Evolutionary conservation across 192 early-diverging fungal species (phyloP).

Genomic region (Gonapodya prolifera): DNA sequence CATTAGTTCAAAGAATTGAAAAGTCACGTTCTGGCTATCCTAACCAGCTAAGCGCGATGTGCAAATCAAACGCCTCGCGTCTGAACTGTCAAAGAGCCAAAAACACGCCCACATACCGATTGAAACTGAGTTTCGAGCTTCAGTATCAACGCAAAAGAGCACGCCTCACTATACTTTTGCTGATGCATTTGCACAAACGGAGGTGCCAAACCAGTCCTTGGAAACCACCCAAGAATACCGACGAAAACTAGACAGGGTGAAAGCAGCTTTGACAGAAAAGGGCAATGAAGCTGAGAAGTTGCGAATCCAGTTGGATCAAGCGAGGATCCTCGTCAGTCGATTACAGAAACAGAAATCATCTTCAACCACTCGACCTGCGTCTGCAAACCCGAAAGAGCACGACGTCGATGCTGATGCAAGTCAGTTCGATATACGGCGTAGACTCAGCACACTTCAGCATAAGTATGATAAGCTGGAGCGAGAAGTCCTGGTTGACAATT

Average conservation of each 20-base stretch:
- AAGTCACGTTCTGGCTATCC: neutral
- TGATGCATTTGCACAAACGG: neutral
- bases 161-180: too few species aligned
- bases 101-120: neutral
- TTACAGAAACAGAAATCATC: neutral
- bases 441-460: neutral
- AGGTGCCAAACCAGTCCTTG: neutral
- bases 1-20: neutral
- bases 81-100: neutral
- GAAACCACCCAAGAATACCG: neutral
- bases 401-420: neutral
- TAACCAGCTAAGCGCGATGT: neutral
- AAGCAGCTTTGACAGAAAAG: neutral
- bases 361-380: neutral
- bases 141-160: too few species aligned
- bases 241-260: neutral
- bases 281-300: neutral
- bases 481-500: neutral
- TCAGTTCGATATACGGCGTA: neutral
- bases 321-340: neutral
- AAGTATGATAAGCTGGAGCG: neutral
- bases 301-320: neutral
- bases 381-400: neutral
- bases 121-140: neutral
- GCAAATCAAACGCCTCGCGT: neutral